These are phyloP conservation scores for Vararia minispora DNA, from an alignment of 768 basidiomycete species.

Conservation along the genomic window DNA sequence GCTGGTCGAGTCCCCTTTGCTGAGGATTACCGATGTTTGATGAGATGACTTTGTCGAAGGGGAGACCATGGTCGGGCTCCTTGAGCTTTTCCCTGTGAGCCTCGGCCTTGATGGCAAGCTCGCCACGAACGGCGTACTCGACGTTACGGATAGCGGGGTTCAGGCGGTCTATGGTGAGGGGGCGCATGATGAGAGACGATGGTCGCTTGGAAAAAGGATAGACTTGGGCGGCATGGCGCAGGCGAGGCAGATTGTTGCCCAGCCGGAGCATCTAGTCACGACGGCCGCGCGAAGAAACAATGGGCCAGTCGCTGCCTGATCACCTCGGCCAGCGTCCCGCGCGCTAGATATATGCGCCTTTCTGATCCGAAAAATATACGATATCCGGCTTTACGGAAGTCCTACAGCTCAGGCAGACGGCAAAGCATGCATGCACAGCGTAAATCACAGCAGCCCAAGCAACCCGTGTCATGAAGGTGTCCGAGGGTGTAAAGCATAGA, in stretches of 20 bases:
- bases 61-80: conserved; percentile 44
- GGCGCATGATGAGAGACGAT: conserved; percentile 16
- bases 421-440: not conserved
- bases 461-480: conserved; percentile 9
- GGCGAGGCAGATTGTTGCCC: not conserved
- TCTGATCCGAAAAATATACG: conserved; percentile 1
- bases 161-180: conserved; percentile 58
- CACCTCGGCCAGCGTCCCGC: too few relatives aligned
- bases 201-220: not conserved
- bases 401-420: too few relatives aligned
- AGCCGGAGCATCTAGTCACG: too few relatives aligned
- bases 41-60: conserved; percentile 82
- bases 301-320: not conserved
- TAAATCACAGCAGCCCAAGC: not conserved
- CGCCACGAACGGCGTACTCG: conserved; percentile 94
- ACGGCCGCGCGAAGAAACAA: not conserved
- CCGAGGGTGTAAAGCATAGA: conserved; percentile 45
- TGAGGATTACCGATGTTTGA: conserved; percentile 99
- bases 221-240: not conserved
- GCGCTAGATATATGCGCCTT: not conserved
- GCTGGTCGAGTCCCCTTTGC: conserved; percentile 88
- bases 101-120: conserved; percentile 92
- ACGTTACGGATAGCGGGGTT: conserved; percentile 82
- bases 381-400: too few relatives aligned
- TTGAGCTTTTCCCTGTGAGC: conserved; percentile 63